These are phyloP conservation scores for Mycena floridula DNA, from an alignment of 768 basidiomycete species.

Conservation along the genomic window DNA sequence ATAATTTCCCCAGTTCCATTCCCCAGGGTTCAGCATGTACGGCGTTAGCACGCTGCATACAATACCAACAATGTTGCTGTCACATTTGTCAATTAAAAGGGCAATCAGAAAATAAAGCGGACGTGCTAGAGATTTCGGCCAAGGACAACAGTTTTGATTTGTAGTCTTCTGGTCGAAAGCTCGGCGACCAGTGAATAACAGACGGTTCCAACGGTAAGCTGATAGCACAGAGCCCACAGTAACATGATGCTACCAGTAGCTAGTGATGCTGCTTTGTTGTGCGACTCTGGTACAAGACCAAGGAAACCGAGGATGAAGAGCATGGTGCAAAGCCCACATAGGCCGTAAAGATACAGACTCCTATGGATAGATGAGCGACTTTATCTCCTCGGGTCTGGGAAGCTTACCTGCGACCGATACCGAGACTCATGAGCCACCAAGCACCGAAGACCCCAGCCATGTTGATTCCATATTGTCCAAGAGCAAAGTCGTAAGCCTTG, in stretches of 20 bases:
- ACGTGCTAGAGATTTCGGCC: slow-evolving; percentile 14
- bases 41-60: slow-evolving; percentile 14
- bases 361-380: slow-evolving; percentile 1
- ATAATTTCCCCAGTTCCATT: slow-evolving; percentile 13
- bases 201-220: slow-evolving; percentile 14
- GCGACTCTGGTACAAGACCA: slow-evolving; percentile 6
- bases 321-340: slow-evolving; percentile 11
- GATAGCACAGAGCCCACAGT: slow-evolving; percentile 13
- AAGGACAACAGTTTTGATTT: slow-evolving; percentile 12
- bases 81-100: not conserved
- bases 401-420: slow-evolving; percentile 4
- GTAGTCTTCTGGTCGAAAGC: slow-evolving; percentile 10
- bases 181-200: slow-evolving; percentile 14
- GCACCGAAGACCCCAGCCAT: slow-evolving; percentile 13
- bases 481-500: slow-evolving; percentile 25
- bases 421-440: slow-evolving; percentile 11
- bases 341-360: slow-evolving; percentile 13
- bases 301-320: slow-evolving; percentile 10
- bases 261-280: slow-evolving; percentile 9
- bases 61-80: slow-evolving; percentile 15
- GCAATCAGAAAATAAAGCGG: not conserved
- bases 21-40: slow-evolving; percentile 15
- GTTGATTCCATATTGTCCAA: slow-evolving; percentile 15
- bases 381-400: no score
- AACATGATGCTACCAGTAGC: slow-evolving; percentile 14